Evolutionary conservation across 2,329 filamentous ascomycete genomes (phyloP), one percentile per base, ranked within the genome.

Genomic region (Alternaria panax): DNA sequence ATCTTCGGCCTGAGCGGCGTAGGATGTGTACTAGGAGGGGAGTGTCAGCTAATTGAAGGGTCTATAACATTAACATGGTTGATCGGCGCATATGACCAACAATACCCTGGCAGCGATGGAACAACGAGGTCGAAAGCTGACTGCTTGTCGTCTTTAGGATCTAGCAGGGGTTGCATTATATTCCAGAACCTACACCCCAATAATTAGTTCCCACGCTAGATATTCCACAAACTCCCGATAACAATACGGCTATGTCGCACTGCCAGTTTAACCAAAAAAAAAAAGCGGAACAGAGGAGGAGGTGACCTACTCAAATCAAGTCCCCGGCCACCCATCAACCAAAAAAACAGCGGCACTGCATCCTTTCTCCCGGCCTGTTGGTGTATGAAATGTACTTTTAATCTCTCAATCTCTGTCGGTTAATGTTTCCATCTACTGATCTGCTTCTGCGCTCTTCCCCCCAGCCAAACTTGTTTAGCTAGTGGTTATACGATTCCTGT

Each of bases 51-150:
- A n/a, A 41, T 20, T 1, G 18, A 20, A 22, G 18, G 14, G 11
- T 11, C 14, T 5, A 22, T 22, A 9, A 11, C 22, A 41, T 8
- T 18, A 5, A 7, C 16, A 7, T 6, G 11, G n/a, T 41, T 41
- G 38, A 4, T 11, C 11, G 36, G 2, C 18, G 20, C 20, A 11
- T 65, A 65, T 7, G 62, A 67, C 62, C 61, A 70, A 40, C 61
- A 69, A 45, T 68, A 70, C 1, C 68, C 66, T 0, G 86, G 86
- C 1, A 89, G 75, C 7, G 83, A 86, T 0, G 86, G 86, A 0
- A 85, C 85, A 0, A 89, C 82, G 11, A 87, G 77, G 59, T 88
- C 82, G 65, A 88, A 89, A 0, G 82, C 78, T 47, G 64, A 65
- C 2, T 62, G 63, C 12, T 62, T 56, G n/a, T 54, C 18, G 22